Percentiles rank a stretch among this genome's conserved stretches.
Conservation (phyloP, 2,329 filamentous ascomycete species). For the Pseudogymnoascus sp. region DNA sequence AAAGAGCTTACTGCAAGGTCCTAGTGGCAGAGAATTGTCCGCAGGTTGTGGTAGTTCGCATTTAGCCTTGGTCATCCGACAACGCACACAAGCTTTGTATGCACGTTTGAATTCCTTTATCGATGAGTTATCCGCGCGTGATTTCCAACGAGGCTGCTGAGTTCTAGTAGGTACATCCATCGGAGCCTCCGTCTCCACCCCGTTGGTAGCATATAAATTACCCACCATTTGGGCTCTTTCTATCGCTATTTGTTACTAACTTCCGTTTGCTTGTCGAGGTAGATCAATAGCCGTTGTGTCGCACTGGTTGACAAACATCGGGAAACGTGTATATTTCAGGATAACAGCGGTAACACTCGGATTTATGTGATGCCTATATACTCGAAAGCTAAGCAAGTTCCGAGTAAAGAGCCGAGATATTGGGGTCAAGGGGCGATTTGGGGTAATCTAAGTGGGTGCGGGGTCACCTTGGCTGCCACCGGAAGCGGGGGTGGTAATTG, state of each 20-base stretch:
- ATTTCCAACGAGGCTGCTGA: neutral
- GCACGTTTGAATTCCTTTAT: slow-evolving; percentile 38
- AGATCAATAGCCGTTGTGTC: neutral
- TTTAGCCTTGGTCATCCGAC: slow-evolving; percentile 43
- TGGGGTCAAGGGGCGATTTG: neutral
- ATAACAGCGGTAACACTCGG: neutral
- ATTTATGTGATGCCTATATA: neutral
- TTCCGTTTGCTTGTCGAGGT: neutral
- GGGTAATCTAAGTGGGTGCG: neutral
- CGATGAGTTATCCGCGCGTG: neutral
- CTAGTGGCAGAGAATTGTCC: slow-evolving; percentile 32
- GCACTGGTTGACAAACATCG: neutral
- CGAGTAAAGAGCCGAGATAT: neutral
- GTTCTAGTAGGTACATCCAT: neutral
- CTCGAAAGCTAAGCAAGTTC: neutral
- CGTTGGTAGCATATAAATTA: neutral
- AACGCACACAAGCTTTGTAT: slow-evolving; percentile 46
- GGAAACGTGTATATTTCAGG: neutral
- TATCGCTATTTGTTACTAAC: neutral
- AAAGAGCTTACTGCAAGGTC: slow-evolving; percentile 29
- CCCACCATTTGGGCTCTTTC: neutral
- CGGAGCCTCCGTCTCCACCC: neutral
- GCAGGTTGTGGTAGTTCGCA: slow-evolving; percentile 36
- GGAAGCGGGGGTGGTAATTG: too few species aligned
- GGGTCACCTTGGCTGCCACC: neutral